Evolutionary conservation across 495 filamentous ascomycete species (phyloP).

Genomic region (Bathelium albidoporum): DNA sequence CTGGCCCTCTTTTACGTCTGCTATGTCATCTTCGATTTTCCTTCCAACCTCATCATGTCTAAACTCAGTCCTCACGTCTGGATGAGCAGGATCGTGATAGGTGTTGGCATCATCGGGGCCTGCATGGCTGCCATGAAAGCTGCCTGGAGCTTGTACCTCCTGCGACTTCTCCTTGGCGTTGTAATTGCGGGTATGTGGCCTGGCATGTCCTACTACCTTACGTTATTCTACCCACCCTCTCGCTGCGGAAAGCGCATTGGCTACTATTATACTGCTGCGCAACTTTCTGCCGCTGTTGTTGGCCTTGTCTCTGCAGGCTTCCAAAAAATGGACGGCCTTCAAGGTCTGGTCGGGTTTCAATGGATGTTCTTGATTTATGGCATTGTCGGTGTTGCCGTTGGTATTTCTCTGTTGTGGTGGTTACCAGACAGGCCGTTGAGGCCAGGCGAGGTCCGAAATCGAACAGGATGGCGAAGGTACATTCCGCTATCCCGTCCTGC

Average conservation of each 20-base stretch:
- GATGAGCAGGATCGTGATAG: conserved; percentile 87
- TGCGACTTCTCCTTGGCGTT: conserved; percentile 76
- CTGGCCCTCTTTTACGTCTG: conserved; percentile 83
- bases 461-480: conserved; percentile 32
- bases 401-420: conserved; percentile 74
- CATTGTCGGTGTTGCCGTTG: conserved; percentile 58
- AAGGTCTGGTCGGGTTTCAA: conserved; percentile 72
- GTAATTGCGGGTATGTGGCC: conserved; percentile 94
- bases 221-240: conserved; percentile 81
- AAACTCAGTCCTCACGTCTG: conserved; percentile 73
- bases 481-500: conserved; percentile 52
- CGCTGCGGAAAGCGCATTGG: conserved; percentile 82
- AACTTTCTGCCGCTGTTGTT: conserved; percentile 82
- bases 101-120: conserved; percentile 71
- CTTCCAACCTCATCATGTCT: conserved; percentile 85
- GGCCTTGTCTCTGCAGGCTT: conserved; percentile 86
- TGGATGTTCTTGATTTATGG: conserved; percentile 96
- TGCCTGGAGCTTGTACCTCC: conserved; percentile 76
- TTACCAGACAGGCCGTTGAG: conserved; percentile 69
- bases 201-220: conserved; percentile 88
- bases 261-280: conserved; percentile 78
- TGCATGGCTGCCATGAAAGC: conserved; percentile 73
- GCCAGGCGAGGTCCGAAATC: conserved; percentile 43
- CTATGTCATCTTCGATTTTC: conserved; percentile 82
- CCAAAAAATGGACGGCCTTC: conserved; percentile 73